These are phyloP conservation scores for Calcarisporium arbuscula DNA, from an alignment of 2,329 filamentous ascomycete species.

Conservation along the genomic window DNA sequence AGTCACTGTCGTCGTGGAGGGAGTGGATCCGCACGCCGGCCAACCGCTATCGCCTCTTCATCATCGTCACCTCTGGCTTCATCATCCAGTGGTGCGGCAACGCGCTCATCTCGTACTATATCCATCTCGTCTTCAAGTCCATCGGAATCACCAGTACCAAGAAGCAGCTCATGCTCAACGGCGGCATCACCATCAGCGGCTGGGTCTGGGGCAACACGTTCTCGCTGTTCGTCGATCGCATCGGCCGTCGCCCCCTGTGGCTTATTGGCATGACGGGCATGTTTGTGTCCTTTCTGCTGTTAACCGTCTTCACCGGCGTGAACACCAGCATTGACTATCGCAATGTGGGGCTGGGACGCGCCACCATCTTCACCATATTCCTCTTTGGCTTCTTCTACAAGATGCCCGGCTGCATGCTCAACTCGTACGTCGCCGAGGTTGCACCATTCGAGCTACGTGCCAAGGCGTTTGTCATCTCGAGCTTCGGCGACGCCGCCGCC, in stretches of 20 bases:
- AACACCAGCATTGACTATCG: slow-evolving; percentile 5
- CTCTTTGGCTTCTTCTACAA: slow-evolving; percentile 6
- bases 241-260: slow-evolving; percentile 6
- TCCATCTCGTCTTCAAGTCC: slow-evolving; percentile 5
- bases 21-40: slow-evolving; percentile 4
- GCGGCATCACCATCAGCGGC: slow-evolving; percentile 5
- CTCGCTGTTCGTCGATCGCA: slow-evolving; percentile 3
- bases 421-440: slow-evolving; percentile 6
- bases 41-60: slow-evolving; percentile 6
- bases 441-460: slow-evolving; percentile 6
- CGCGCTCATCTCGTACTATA: slow-evolving; percentile 4
- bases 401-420: slow-evolving; percentile 7
- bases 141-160: slow-evolving; percentile 5
- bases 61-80: slow-evolving; percentile 6
- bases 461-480: slow-evolving; percentile 7
- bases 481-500: slow-evolving; percentile 6
- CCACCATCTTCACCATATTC: slow-evolving; percentile 6
- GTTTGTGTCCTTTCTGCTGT: slow-evolving; percentile 5
- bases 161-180: slow-evolving; percentile 4
- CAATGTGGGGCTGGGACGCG: slow-evolving; percentile 1
- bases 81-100: slow-evolving; percentile 6
- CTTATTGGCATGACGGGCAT: slow-evolving; percentile 8
- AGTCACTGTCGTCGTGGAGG: slow-evolving; percentile 5
- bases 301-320: slow-evolving; percentile 5
- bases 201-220: slow-evolving; percentile 2